Percentiles rank a stretch among this genome's conserved stretches.
Evolutionary conservation across 768 basidiomycete genomes (phyloP).

Genomic region (Suillus placidus): DNA sequence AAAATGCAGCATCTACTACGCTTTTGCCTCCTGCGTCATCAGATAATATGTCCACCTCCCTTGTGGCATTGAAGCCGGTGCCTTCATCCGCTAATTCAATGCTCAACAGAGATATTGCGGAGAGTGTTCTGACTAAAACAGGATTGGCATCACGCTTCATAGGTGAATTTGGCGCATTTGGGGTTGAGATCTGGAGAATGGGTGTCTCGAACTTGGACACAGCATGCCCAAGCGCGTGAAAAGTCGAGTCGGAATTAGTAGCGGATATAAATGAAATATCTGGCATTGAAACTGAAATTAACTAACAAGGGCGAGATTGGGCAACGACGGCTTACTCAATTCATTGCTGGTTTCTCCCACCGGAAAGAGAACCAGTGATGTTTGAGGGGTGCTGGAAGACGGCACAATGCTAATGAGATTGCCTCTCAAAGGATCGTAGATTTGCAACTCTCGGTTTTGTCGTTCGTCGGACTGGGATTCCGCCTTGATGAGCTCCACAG

Average conservation of each 20-base stretch:
- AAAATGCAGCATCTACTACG: constrained; percentile 51
- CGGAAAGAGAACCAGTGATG: constrained; percentile 55
- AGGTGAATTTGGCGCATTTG: constrained; percentile 24
- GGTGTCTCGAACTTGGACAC: constrained; percentile 61
- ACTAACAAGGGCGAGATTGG: background rate
- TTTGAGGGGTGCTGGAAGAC: constrained; percentile 26
- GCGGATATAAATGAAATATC: constrained; percentile 51
- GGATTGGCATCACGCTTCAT: constrained; percentile 17
- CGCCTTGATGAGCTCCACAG: constrained; percentile 64
- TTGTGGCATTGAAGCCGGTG: constrained; percentile 26
- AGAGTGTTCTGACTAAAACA: constrained; percentile 49
- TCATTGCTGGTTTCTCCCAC: constrained; percentile 61
- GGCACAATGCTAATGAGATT: constrained; percentile 51
- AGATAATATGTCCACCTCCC: constrained; percentile 42
- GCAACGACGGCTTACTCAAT: constrained; percentile 53
- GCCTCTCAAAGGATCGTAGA: constrained; percentile 61
- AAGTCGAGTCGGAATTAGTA: constrained; percentile 32
- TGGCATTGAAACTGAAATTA: constrained; percentile 13
- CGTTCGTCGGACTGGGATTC: constrained; percentile 52
- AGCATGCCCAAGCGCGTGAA: constrained; percentile 46
- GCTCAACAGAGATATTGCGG: constrained; percentile 44
- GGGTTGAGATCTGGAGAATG: constrained; percentile 62
- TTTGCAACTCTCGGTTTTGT: constrained; percentile 34
- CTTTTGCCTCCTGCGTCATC: constrained; percentile 43
- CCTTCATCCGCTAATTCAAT: constrained; percentile 20